Base-by-base conservation (phyloP, 2,329 filamentous ascomycete species). In the Penicillium sp. region DNA sequence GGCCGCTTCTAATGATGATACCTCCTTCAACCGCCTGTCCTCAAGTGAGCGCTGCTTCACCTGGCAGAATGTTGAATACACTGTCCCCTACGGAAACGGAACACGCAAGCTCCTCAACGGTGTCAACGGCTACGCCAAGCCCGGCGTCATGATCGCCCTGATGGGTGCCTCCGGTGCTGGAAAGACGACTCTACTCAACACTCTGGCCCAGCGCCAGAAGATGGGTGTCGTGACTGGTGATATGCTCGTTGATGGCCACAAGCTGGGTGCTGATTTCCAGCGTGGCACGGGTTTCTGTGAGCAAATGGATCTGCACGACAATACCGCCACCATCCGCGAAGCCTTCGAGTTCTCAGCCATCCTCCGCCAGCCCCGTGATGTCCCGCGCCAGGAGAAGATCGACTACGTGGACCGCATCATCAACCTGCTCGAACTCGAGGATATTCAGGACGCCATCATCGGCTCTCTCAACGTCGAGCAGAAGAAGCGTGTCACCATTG, bases 111-210 rank as follows among this genome's bases (percentile, higher is more conserved):
- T 90, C 1, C 76, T 91, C 47, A 87, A 90, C 66, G 81, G 85
- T 5, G 84, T 94, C 58, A 87, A 81, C 56, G 91, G 91, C 1
- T 93, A 90, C 64, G 90, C 86, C 1, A 92, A 91, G 67, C 91
- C 91, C 1, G 90, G 91, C 19, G 75, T 88, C 19, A 87, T 95
- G 83, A 86, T 91, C 43, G 91, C 91, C 0, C 78, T 95, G 1
- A 90, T 94, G 80, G 91, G 91, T 53, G 89, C 88, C 2, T 90
- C 85, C 4, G 90, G 89, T 43, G 91, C 91, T 9, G 91, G 91
- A 13, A 95, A 95, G 75, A 92, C 90, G 0, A 94, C 91, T 0
- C 77, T 95, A 0, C 79, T 95, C 19, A 92, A 94, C 72, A 91
- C 88, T 0, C 75, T 90, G 2, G 86, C 89, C 0, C 89, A 92